Evolutionary conservation across 495 filamentous ascomycete species (phyloP), one percentile per base, ranked within the genome.

Genomic region (Aspergillus steynii): DNA sequence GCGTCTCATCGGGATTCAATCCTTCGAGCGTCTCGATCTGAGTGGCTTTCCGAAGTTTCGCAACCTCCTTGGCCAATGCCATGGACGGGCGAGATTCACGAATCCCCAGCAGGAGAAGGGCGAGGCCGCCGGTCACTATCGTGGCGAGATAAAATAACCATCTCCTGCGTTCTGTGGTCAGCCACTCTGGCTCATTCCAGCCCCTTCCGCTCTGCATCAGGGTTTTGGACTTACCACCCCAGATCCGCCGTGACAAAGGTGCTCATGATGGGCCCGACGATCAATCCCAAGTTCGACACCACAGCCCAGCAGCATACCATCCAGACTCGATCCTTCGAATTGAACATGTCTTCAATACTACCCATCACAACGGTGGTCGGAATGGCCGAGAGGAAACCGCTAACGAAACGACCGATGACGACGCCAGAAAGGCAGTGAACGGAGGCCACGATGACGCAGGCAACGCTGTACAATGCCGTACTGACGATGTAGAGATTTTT

Each of bases 311-410:
- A 60, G 60, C 77, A 82, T 20, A 84, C 69, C 51, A 82, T 65
- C 77, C 79, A 84, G 14, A 83, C 75, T 6, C 82, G 72, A 29
- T 67, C 71, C 60, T 70, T 69, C 3, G 74, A 72, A 56, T 81
- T 77, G 68, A 76, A 83, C 67, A 84, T 77, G 56, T 84, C 81
- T 59, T 85, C 82, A 55, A 85, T 78, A 50, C 77, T 82, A 9
- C 83, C 81, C 0, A 77, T 74, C 9, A 82, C 75, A 1, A 85
- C 75, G 14, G 81, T 78, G 0, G 78, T 75, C 6, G 82, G 83
- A 2, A 84, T 74, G 15, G 82, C 79, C 0, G 81, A 83, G 26
- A 82, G 64, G 7, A 81, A 58, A 0, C 82, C 83, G 10, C 78
- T 75, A 5, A 81, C 7, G 29, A 80, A 66, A 27, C 83, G 77